These are phyloP conservation scores for Yamadazyma atlantica DNA, from an alignment of 1,139 yeast genomes.

Conservation along the genomic window DNA sequence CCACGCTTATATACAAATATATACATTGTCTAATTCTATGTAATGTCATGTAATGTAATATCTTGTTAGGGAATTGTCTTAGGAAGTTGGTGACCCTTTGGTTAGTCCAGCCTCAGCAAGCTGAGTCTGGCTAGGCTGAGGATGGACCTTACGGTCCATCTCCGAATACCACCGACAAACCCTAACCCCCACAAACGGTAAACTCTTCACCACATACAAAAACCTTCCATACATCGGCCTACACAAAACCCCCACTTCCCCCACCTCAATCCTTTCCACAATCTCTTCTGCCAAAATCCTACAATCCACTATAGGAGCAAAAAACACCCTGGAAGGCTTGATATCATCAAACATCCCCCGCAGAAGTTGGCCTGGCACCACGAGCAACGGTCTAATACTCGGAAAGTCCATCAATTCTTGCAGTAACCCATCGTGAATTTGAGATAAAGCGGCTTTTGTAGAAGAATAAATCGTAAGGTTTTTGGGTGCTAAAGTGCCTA, in stretches of 20 bases:
- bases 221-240: constrained; percentile 63
- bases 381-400: constrained; percentile 46
- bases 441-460: constrained; percentile 61
- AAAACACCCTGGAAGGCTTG: constrained; percentile 52
- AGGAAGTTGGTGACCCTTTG: no score
- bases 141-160: constrained; percentile 47
- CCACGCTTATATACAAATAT: background rate
- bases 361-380: constrained; percentile 67
- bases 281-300: constrained; percentile 43
- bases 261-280: constrained; percentile 37
- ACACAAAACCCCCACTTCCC: constrained; percentile 54
- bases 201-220: constrained; percentile 49
- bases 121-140: no score
- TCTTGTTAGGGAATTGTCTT: no score
- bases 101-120: no score
- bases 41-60: no score
- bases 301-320: constrained; percentile 63
- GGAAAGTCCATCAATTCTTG: constrained; percentile 41
- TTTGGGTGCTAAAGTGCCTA: constrained; percentile 72
- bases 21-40: background rate
- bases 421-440: constrained; percentile 57
- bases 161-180: constrained; percentile 50
- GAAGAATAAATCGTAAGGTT: constrained; percentile 65
- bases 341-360: constrained; percentile 65
- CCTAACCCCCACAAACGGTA: constrained; percentile 52